phyloP scores from a whole-genome alignment of 1,139 yeast genomes.

The Geotrichum carabidarum region DNA sequence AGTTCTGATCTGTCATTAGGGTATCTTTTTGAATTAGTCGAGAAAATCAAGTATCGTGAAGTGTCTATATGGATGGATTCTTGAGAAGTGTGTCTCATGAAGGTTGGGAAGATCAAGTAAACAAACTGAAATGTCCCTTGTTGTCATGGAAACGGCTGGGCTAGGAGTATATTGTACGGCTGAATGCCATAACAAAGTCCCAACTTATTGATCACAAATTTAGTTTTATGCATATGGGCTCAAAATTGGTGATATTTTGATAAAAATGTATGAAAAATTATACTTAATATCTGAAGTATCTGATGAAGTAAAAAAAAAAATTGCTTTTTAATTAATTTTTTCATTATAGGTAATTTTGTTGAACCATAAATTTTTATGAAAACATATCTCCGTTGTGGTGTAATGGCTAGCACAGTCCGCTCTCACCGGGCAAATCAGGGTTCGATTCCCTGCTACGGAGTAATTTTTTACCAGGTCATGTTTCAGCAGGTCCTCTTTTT shows the following conservation, averaged over 20 bases:
- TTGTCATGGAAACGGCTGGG: neutral
- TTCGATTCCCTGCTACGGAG: too few relatives aligned
- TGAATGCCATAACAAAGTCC: neutral
- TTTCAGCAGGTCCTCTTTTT: neutral
- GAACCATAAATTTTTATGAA: neutral
- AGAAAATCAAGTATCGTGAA: neutral
- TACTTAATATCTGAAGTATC: too few relatives aligned
- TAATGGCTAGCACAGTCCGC: neutral
- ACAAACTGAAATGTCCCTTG: neutral
- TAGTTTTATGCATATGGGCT: neutral
- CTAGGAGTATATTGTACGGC: neutral
- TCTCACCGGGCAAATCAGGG: neutral
- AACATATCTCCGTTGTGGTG: neutral
- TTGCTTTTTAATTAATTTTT: neutral
- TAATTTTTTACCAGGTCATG: neutral
- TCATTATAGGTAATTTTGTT: neutral
- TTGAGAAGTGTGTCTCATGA: neutral
- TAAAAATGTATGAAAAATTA: too few relatives aligned
- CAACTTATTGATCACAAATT: neutral
- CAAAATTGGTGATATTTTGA: too few relatives aligned
- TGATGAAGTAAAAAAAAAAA: too few relatives aligned
- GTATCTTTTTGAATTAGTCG: neutral
- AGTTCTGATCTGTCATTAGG: constrained; percentile 2
- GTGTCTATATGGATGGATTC: neutral
- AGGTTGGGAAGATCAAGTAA: neutral